A percentile compares a stretch with the other conserved stretches of the same genome.
These are phyloP conservation scores for Capsella bursapastoris DNA, from an alignment of 345 rosid genomes.

Conservation along the genomic window DNA sequence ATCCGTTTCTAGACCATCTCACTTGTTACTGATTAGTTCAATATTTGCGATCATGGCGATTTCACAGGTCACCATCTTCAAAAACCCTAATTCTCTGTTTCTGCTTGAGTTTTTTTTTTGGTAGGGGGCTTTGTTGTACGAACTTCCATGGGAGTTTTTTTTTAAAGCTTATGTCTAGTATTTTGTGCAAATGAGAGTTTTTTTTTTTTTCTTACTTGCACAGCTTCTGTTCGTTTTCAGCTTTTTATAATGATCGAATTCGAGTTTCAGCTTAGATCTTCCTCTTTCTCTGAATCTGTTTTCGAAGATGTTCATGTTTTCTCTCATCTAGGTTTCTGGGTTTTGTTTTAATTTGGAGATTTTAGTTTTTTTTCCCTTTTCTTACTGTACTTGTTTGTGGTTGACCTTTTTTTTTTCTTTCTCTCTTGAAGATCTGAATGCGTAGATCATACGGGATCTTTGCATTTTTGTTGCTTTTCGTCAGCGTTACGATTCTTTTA, in stretches of 20 bases:
- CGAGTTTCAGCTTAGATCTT: slow-evolving; percentile 36
- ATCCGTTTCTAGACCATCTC: slow-evolving; percentile 34
- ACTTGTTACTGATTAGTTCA: slow-evolving; percentile 9
- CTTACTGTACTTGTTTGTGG: slow-evolving; percentile 22
- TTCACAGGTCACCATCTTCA: slow-evolving; percentile 34
- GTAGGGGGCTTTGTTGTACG: not conserved
- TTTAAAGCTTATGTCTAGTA: slow-evolving; percentile 26
- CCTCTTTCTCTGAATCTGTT: not conserved
- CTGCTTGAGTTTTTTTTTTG: not conserved
- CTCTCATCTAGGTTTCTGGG: slow-evolving; percentile 17
- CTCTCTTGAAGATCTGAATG: slow-evolving; percentile 40
- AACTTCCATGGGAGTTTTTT: slow-evolving; percentile 4
- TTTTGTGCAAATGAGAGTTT: slow-evolving; percentile 36
- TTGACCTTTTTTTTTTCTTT: slow-evolving; percentile 35
- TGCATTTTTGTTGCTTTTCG: slow-evolving; percentile 35
- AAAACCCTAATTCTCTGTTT: slow-evolving; percentile 48
- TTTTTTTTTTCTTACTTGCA: not conserved
- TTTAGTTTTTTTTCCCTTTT: slow-evolving; percentile 10
- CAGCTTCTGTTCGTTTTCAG: not conserved
- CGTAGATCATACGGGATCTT: slow-evolving; percentile 47
- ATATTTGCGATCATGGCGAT: slow-evolving; percentile 33
- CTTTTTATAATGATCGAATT: slow-evolving; percentile 45
- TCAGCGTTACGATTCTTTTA: slow-evolving; percentile 40
- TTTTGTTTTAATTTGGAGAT: slow-evolving; percentile 1
- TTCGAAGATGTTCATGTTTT: not conserved